Evolutionary conservation across 768 basidiomycete species (phyloP), one percentile per base, ranked within the genome.

Genomic region (Mycena capillaripes): DNA sequence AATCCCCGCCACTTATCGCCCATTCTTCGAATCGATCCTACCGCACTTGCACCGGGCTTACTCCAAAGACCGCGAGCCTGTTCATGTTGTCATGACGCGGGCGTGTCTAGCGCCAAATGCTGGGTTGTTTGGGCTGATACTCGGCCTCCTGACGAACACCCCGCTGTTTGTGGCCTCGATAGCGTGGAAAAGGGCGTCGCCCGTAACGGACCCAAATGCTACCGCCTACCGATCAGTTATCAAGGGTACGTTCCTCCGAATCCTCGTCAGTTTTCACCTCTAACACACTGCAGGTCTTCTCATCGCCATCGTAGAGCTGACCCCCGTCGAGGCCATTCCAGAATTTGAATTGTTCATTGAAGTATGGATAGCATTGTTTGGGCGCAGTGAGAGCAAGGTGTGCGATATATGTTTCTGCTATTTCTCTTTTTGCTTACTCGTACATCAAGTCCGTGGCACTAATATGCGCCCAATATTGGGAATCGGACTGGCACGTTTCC

Each of bases 401-500:
- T 44, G 60, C 25, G 3, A 46, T 56, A 30, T 7, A 19, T 53
- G 17, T 19, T 50, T 52, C 7, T 19, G n/a, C 23, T 1, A 38
- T 25, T 1, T 34, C 16, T 16, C 14, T 42, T 9, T 19, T 65
- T 34, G 2, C 66, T 68, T 29, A 42, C 1, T 3, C 19, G 19
- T 19, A 38, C 36, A 21, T 38, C 8, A 83, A 79, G 78, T 89
- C 94, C 32, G 86, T 93, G 29, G 84, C 88, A 14, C 89, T 89
- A 3, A 91, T 97, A 70, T 93, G 92, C 73, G 84, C 87, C 7
- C 95, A 97, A 75, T 97, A 90, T 80, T 98, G 97, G 96, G 86
- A 91, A 63, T 86, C 84, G 2, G 95, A 97, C 77, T 94, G 91
- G 90, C 83, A 89, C 44, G 85, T 87, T 42, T 90, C 90, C 56